These are phyloP conservation scores for Penstemon eatonii DNA, from an alignment of 257 asterid species.

Conservation along the genomic window DNA sequence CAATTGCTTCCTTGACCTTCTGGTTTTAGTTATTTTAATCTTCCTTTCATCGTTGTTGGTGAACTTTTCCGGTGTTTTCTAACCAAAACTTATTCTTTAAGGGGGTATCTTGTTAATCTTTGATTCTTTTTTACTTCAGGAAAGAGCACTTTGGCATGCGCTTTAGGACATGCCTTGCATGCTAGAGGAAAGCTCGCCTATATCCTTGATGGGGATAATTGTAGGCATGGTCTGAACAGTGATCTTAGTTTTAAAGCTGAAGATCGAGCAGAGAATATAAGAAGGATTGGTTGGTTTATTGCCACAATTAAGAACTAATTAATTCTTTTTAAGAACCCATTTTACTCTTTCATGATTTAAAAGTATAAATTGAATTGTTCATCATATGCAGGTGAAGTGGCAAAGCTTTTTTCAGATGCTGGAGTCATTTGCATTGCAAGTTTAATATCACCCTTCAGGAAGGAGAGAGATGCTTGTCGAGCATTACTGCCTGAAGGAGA, in stretches of 20 bases:
- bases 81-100: neutral
- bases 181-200: conserved; percentile 87
- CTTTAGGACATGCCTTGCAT: conserved; percentile 74
- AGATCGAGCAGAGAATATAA: conserved; percentile 92
- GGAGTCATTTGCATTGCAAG: conserved; percentile 97
- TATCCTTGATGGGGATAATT: conserved; percentile 97
- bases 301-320: too few species aligned
- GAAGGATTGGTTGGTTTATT: conserved; percentile 74
- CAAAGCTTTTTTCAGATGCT: conserved; percentile 96
- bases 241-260: conserved; percentile 90
- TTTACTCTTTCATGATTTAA: neutral
- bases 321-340: neutral
- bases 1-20: neutral
- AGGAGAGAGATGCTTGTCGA: conserved; percentile 94
- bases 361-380: neutral
- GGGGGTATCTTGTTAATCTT: conserved; percentile 14
- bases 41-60: neutral
- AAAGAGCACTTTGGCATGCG: conserved; percentile 96
- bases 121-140: conserved; percentile 42
- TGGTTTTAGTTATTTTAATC: neutral
- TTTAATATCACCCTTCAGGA: conserved; percentile 92
- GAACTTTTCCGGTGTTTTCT: neutral
- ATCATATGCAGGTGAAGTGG: conserved; percentile 77
- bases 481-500: conserved; percentile 78
- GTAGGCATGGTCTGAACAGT: conserved; percentile 89